phyloP scores from a whole-genome alignment of 2,329 filamentous ascomycete species.

The Penicillium sumatraense region DNA sequence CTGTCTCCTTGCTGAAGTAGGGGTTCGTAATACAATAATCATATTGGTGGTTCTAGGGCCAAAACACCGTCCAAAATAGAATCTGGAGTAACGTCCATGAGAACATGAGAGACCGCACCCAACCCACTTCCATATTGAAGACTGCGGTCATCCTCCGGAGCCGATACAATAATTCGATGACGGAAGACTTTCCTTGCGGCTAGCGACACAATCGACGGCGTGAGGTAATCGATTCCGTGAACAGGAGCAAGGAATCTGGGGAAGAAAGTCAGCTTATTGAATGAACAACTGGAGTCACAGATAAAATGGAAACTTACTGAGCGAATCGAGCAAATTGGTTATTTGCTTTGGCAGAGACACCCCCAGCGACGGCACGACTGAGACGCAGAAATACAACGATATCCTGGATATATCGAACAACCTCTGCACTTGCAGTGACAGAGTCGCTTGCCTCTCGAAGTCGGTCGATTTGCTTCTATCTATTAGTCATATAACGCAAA shows the following conservation, averaged over 20 bases:
- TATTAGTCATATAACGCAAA: slow-evolving; percentile 1
- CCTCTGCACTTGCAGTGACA: slow-evolving; percentile 73
- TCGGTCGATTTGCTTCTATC: slow-evolving; percentile 54
- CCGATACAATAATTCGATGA: slow-evolving; percentile 76
- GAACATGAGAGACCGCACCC: slow-evolving; percentile 67
- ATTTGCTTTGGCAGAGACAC: slow-evolving; percentile 78
- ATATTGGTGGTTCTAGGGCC: slow-evolving; percentile 62
- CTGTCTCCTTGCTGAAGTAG: not conserved
- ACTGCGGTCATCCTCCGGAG: slow-evolving; percentile 76
- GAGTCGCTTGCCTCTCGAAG: slow-evolving; percentile 63
- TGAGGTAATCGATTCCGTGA: slow-evolving; percentile 78
- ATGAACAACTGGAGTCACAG: too few species aligned
- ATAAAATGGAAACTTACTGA: slow-evolving; percentile 45
- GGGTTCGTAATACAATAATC: slow-evolving; percentile 16
- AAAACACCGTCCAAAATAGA: slow-evolving; percentile 64
- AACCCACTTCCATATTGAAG: slow-evolving; percentile 90
- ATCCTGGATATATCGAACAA: slow-evolving; percentile 84
- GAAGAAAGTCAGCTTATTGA: not conserved
- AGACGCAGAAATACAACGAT: slow-evolving; percentile 84
- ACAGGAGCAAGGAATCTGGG: slow-evolving; percentile 69
- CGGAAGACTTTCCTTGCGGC: slow-evolving; percentile 86
- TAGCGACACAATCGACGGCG: slow-evolving; percentile 80
- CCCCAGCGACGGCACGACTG: slow-evolving; percentile 80
- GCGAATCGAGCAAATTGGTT: slow-evolving; percentile 73
- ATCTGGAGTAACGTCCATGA: slow-evolving; percentile 63